Evolutionary conservation across 1,139 yeast genomes (phyloP).

Genomic region (Lodderomyces pseudojiufengensis): DNA sequence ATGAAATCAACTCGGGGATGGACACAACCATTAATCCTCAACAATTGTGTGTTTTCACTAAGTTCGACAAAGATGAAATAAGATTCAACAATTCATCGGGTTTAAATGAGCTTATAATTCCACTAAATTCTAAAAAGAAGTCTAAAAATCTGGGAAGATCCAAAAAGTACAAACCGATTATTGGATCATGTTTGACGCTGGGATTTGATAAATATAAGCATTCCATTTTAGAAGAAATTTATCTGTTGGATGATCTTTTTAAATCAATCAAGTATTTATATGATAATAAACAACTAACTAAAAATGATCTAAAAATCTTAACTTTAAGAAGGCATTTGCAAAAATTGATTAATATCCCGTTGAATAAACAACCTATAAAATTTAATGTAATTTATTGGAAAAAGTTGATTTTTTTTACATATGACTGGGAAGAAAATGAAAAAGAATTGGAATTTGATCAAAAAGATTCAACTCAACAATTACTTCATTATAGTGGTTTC

Average conservation of each 20-base stretch:
- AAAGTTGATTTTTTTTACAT: conserved; percentile 19
- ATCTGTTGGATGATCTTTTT: conserved; percentile 20
- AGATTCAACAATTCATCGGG: conserved; percentile 10
- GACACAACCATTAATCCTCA: conserved; percentile 4
- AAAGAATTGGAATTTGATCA: neutral
- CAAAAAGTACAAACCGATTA: conserved; percentile 10
- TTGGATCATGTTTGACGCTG: conserved; percentile 19
- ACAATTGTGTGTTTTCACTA: conserved; percentile 11
- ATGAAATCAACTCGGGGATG: neutral
- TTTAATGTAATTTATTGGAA: conserved; percentile 22
- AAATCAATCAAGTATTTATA: conserved; percentile 14
- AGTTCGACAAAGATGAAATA: conserved; percentile 1
- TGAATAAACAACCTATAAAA: conserved; percentile 13
- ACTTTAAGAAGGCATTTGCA: conserved; percentile 21
- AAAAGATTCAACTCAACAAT: conserved; percentile 3
- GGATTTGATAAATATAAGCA: conserved; percentile 18
- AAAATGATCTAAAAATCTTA: conserved; percentile 15
- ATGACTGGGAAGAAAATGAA: conserved; percentile 18
- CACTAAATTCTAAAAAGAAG: conserved; percentile 1
- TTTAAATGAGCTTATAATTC: conserved; percentile 6
- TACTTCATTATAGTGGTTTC: conserved; percentile 21
- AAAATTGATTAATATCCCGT: conserved; percentile 19
- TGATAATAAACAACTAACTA: conserved; percentile 3
- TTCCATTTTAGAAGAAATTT: conserved; percentile 14
- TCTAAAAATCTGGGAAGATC: conserved; percentile 7